A percentile compares a stretch with the other conserved stretches of the same genome.
Evolutionary conservation across 2,329 filamentous ascomycete genomes (phyloP).

Genomic region (Anisogramma anomala): DNA sequence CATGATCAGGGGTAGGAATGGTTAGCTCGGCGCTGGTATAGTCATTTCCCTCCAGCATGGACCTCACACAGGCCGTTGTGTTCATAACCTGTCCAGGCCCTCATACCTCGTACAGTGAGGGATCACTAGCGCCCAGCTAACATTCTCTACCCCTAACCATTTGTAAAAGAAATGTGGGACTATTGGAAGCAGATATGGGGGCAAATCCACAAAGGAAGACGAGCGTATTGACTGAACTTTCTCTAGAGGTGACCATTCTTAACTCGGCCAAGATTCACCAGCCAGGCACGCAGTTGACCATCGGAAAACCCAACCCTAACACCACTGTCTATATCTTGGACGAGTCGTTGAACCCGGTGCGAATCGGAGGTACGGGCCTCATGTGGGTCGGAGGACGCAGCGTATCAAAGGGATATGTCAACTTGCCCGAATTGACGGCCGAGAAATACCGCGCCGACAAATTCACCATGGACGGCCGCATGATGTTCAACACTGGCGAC

Average conservation of each 20-base stretch:
- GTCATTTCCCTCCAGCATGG: too few relatives aligned
- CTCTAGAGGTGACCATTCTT: conserved; percentile 42
- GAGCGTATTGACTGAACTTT: too few relatives aligned
- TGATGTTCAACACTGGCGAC: conserved; percentile 52
- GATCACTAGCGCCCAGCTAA: too few relatives aligned
- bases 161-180: too few relatives aligned
- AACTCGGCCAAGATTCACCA: conserved; percentile 44
- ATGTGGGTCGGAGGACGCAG: conserved; percentile 48
- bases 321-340: conserved; percentile 45
- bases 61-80: too few relatives aligned
- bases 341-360: conserved; percentile 31
- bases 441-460: conserved; percentile 37
- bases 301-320: conserved; percentile 45
- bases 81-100: too few relatives aligned
- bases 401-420: conserved; percentile 44
- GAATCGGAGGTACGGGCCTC: conserved; percentile 35
- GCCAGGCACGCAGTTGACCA: conserved; percentile 35
- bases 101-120: too few relatives aligned
- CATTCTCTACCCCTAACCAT: too few relatives aligned
- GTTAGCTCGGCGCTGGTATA: too few relatives aligned
- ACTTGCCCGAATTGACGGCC: conserved; percentile 38
- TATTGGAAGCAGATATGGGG: too few relatives aligned
- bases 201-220: too few relatives aligned
- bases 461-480: conserved; percentile 39
- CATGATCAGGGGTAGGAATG: too few relatives aligned